These are phyloP conservation scores for Volvox carteri DNA, from an alignment of 163 green algal genomes.

Conservation along the genomic window DNA sequence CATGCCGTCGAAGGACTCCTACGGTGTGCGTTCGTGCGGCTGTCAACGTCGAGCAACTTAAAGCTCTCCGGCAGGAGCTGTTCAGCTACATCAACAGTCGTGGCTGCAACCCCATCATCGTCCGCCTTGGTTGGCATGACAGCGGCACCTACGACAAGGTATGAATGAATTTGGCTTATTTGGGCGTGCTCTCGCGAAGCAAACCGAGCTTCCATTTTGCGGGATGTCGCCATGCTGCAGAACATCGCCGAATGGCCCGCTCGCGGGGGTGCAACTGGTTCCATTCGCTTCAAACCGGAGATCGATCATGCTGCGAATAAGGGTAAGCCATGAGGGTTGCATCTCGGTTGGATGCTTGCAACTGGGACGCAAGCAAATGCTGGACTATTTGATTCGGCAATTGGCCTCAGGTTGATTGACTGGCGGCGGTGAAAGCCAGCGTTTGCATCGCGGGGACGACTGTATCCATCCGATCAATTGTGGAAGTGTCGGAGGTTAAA, in stretches of 20 bases:
- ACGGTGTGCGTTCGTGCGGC: neutral
- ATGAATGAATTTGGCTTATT: too few relatives aligned
- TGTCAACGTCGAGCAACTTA: conserved; percentile 55
- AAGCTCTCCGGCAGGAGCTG: conserved; percentile 22
- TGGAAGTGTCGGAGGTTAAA: too few relatives aligned
- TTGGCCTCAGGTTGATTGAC: too few relatives aligned
- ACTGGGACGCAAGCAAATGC: too few relatives aligned
- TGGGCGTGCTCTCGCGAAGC: too few relatives aligned
- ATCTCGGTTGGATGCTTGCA: too few relatives aligned
- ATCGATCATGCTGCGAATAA: conserved; percentile 82
- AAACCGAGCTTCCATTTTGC: neutral
- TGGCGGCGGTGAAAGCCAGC: too few relatives aligned
- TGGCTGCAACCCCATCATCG: conserved; percentile 73
- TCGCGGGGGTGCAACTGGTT: conserved; percentile 89
- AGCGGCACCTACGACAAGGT: conserved; percentile 88
- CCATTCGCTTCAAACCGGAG: conserved; percentile 91
- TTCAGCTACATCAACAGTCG: conserved; percentile 46
- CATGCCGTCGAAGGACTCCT: neutral
- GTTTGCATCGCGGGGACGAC: too few relatives aligned
- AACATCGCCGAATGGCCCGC: conserved; percentile 46
- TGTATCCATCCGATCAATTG: too few relatives aligned
- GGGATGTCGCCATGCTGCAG: neutral
- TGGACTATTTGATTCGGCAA: too few relatives aligned
- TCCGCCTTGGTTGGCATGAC: conserved; percentile 94
- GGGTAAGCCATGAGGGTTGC: too few relatives aligned